phyloP scores from a whole-genome alignment of 2,329 filamentous ascomycete genomes.

The Hypoxylon sp. region DNA sequence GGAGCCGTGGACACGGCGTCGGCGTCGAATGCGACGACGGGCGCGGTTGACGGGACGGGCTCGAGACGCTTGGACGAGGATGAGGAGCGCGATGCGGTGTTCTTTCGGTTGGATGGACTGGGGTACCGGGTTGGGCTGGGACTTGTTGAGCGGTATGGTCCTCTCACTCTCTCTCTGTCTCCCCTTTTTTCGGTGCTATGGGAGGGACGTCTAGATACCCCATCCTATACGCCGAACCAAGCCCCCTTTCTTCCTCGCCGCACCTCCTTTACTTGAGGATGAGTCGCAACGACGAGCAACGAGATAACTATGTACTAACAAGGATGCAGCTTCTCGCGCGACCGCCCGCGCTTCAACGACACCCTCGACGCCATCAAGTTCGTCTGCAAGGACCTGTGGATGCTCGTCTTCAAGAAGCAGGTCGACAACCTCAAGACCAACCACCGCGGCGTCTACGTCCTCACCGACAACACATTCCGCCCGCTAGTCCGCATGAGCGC shows the following conservation, averaged over 20 bases:
- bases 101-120: constrained; percentile 81
- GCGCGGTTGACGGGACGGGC: constrained; percentile 34
- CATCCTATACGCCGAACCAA: not conserved
- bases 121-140: constrained; percentile 95
- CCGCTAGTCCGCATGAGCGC: constrained; percentile 91
- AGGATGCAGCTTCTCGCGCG: constrained; percentile 73
- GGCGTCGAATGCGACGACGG: constrained; percentile 34
- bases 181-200: constrained; percentile 1
- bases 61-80: constrained; percentile 69
- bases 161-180: constrained; percentile 14
- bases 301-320: not conserved
- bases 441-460: constrained; percentile 93
- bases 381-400: constrained; percentile 98
- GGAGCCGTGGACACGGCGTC: constrained; percentile 22
- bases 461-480: constrained; percentile 92
- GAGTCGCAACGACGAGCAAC: too few relatives aligned
- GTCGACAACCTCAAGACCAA: constrained; percentile 99
- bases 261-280: too few relatives aligned
- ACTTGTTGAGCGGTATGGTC: constrained; percentile 81
- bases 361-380: constrained; percentile 98
- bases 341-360: constrained; percentile 87
- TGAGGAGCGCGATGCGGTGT: constrained; percentile 84
- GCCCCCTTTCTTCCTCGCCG: too few relatives aligned
- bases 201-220: too few relatives aligned
- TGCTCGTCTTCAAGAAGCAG: constrained; percentile 91